A percentile compares a stretch with the other conserved stretches of the same genome.
phyloP scores from a whole-genome alignment of 257 asterid species.

The Penstemon davidsonii region DNA sequence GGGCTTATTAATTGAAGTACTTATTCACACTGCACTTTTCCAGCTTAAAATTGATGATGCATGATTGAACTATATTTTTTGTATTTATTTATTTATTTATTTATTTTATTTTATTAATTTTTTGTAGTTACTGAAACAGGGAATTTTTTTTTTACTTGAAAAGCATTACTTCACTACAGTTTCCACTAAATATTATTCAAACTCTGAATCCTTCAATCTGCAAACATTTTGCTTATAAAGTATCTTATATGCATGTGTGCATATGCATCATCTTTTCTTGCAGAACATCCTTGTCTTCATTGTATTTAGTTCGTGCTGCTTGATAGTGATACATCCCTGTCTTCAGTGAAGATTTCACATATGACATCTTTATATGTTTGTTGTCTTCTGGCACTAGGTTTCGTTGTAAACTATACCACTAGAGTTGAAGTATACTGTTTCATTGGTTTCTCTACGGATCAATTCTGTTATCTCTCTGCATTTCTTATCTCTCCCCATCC shows the following conservation, averaged over 20 bases:
- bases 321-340: neutral
- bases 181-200: neutral
- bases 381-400: neutral
- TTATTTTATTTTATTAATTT: too few relatives aligned
- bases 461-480: neutral
- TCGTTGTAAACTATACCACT: neutral
- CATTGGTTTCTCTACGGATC: neutral
- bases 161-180: neutral
- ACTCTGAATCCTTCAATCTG: neutral
- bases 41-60: constrained; percentile 2
- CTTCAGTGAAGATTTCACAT: neutral
- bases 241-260: neutral
- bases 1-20: constrained; percentile 2
- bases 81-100: neutral
- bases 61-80: neutral
- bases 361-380: neutral
- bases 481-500: neutral
- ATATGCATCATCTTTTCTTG: neutral
- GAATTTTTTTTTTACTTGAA: constrained; percentile 1
- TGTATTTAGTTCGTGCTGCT: constrained; percentile 6
- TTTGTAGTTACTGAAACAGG: neutral
- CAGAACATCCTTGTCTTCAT: neutral
- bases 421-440: constrained; percentile 5
- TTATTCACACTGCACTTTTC: constrained; percentile 14
- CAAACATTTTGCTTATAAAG: neutral